phyloP scores from a whole-genome alignment of 441 rosid genomes.

The Daphne laureola region DNA sequence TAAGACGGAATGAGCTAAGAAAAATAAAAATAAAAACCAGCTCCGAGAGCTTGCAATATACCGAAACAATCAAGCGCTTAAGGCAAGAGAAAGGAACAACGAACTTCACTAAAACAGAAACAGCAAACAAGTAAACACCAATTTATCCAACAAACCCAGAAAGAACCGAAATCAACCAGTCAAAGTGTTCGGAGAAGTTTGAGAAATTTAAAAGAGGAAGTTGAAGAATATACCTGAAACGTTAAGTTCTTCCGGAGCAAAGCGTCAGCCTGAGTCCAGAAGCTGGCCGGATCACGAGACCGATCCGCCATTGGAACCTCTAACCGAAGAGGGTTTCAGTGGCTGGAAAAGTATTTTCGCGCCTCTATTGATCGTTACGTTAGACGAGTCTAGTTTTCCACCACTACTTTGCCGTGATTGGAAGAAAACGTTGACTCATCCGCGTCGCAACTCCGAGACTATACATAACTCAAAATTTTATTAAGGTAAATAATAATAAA shows the following conservation, averaged over 20 bases:
- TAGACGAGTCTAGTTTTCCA: no score
- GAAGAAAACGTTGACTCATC: no score
- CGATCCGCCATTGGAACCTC: constrained; percentile 41
- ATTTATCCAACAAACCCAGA: not conserved
- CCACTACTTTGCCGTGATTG: no score
- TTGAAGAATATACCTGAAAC: constrained; percentile 50
- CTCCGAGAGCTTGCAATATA: no score
- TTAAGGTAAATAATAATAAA: no score
- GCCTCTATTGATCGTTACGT: constrained; percentile 6
- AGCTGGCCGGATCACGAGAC: constrained; percentile 45
- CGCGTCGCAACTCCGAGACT: no score
- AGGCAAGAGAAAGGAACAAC: no score
- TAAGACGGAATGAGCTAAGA: no score
- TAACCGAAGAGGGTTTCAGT: not conserved
- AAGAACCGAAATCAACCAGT: not conserved
- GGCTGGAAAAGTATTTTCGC: constrained; percentile 8
- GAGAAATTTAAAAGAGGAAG: not conserved
- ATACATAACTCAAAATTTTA: no score
- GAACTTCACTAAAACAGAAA: constrained; percentile 2
- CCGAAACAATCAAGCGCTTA: no score
- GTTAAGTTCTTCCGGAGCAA: constrained; percentile 77
- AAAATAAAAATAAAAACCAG: no score
- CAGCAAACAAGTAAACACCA: constrained; percentile 10
- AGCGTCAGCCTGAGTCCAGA: constrained; percentile 76
- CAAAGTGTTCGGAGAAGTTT: no score